Evolutionary conservation across 768 basidiomycete genomes (phyloP), one percentile per base, ranked within the genome.

Genomic region (Chalciporus sphaerocephalus): DNA sequence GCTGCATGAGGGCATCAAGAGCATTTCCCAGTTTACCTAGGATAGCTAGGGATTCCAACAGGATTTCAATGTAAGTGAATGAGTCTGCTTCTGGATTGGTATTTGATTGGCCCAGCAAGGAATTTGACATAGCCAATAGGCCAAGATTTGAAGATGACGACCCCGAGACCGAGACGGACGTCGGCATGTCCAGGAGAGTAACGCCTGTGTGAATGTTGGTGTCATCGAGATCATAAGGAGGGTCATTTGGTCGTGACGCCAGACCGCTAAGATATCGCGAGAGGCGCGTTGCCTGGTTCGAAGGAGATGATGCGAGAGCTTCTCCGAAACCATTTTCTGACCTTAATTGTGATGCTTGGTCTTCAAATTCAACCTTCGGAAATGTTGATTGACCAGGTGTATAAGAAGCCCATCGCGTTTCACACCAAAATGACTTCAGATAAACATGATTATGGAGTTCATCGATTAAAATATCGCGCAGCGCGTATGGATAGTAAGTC

Each of bases 371-470:
- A n/a, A 79, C 74, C 47, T 69, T 75, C 1, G 80, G 74, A 44
- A 88, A 75, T 10, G 68, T 66, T 44, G 81, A 77, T 61, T 97
- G 96, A 42, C 86, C 85, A 0, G 85, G 82, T 10, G 76, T 69
- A 62, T 96, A 97, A 1, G 87, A 68, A 15, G 81, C 74, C 96
- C 96, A 99, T 23, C 95, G 81, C 5, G 83, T 79, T 54, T 98
- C 95, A 60, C 91, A 93, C 83, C 93, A 96, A 64, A 92, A 95
- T 1, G 87, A 90, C 59, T 95, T 96, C 48, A 99, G 80, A 66
- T 96, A 99, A n/a, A 99, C 69, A 66, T 99, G 96, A 54, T 83
- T 91, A 60, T 98, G 94, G 11, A 99, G 75, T 59, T 99, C 96
- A 54, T 99, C 96, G 6, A 94, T 74, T 46, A 99, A 70, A 44